phyloP scores from a whole-genome alignment of 2,329 filamentous ascomycete genomes.

The Arthroderma sp. region DNA sequence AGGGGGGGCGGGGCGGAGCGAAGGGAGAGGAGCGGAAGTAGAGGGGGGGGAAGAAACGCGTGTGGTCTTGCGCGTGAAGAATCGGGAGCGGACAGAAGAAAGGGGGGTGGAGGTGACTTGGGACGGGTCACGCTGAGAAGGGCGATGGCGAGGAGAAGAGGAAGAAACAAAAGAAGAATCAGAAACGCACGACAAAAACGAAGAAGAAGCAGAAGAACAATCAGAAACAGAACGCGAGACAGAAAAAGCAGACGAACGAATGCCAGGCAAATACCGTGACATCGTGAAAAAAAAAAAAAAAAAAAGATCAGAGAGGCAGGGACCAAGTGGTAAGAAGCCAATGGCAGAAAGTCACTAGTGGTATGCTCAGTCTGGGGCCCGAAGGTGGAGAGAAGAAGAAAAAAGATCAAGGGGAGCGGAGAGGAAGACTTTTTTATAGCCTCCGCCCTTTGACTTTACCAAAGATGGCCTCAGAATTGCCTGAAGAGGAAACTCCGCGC shows the following conservation, averaged over 20 bases:
- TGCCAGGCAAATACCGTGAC: background rate
- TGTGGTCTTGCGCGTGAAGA: too few species aligned
- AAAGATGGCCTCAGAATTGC: background rate
- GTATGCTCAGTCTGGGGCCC: slow-evolving; percentile 3
- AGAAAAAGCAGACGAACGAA: slow-evolving; percentile 7
- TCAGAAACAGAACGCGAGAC: slow-evolving; percentile 4
- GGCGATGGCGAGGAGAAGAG: slow-evolving; percentile 6
- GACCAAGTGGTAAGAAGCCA: background rate
- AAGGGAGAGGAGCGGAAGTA: slow-evolving; percentile 6
- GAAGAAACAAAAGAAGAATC: slow-evolving; percentile 5
- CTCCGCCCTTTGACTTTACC: background rate
- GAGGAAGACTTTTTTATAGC: slow-evolving; percentile 1
- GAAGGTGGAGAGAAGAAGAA: slow-evolving; percentile 6
- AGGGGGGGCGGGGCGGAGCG: background rate
- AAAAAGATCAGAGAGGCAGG: background rate
- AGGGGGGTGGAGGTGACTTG: background rate
- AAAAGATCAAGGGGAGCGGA: slow-evolving; percentile 4
- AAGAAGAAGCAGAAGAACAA: slow-evolving; percentile 4
- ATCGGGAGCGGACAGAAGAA: slow-evolving; percentile 3
- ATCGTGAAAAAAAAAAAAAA: background rate
- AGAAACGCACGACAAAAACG: slow-evolving; percentile 4
- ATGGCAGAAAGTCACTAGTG: background rate
- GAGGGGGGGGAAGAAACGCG: slow-evolving; percentile 1
- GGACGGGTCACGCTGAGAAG: slow-evolving; percentile 1
- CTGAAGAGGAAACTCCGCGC: slow-evolving; percentile 7